Conservation (phyloP, 768 basidiomycete species). For the Leucosporidium yakuticum region DNA sequence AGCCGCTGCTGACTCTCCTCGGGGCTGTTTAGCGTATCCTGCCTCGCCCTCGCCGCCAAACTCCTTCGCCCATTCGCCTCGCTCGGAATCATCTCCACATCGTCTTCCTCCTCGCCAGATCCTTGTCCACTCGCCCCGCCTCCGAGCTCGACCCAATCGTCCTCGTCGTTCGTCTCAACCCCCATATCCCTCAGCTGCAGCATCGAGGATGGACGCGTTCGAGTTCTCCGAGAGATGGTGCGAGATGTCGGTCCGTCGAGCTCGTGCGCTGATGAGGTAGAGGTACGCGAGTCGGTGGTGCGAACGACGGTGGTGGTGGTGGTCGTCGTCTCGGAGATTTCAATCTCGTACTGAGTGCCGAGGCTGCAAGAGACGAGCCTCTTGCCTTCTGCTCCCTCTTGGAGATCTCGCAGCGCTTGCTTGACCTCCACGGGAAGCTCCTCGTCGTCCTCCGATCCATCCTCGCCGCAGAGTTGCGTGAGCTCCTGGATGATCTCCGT, state of each 20-base stretch:
- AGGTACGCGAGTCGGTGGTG: background rate
- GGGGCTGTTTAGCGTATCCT: conserved; percentile 39
- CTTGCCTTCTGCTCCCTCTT: background rate
- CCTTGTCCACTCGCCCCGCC: background rate
- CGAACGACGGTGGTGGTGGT: conserved; percentile 20
- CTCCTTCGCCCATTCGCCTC: conserved; percentile 22
- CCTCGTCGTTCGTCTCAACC: conserved; percentile 15
- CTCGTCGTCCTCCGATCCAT: background rate
- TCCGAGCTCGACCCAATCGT: conserved; percentile 43
- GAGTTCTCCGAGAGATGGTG: conserved; percentile 9
- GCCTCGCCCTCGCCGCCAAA: conserved; percentile 20
- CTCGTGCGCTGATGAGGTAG: background rate
- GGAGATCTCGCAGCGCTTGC: conserved; percentile 8
- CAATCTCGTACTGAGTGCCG: conserved; percentile 29
- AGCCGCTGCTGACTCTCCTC: conserved; percentile 37
- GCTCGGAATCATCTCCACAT: conserved; percentile 12
- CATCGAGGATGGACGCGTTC: background rate
- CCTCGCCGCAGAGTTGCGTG: conserved; percentile 28
- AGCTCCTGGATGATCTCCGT: conserved; percentile 35
- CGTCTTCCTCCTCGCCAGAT: background rate
- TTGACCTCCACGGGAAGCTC: conserved; percentile 21
- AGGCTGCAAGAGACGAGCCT: background rate
- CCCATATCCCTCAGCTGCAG: background rate
- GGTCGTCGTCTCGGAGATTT: conserved; percentile 38
- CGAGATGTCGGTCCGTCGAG: conserved; percentile 3